Base-by-base conservation (phyloP, 768 basidiomycete species). In the Agrocybe chaxingu region DNA sequence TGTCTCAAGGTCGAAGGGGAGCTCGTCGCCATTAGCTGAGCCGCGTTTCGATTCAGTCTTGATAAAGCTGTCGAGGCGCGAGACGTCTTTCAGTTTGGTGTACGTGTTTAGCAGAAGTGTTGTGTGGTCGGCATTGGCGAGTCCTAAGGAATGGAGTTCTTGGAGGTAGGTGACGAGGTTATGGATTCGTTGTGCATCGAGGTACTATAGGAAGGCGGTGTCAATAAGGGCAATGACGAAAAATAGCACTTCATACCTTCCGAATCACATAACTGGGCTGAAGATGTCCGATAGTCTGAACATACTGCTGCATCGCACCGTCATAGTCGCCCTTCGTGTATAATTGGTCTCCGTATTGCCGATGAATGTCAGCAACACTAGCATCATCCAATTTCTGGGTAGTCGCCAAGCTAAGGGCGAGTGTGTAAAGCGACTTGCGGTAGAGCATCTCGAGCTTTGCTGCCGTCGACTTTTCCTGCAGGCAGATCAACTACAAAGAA, bases 181-280 rank as follows among this genome's bases (percentile, higher is more conserved):
- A 55, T 94, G 89, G 48, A 98, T 97, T 2, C 95, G 78, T 62
- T 98, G 97, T 0, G 96, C 93, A 57, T 97, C 97, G 34, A 99
- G 82, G 69, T 94, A 98, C 95, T 98, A 50, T 30, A 8, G 4
- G 7, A 43, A 8, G 16, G 50, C 10, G 18, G 45, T 43, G 42
- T 30, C 5, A 32, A 42, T 18, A 48, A 35, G 19, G 12, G 35
- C 10, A n/a, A 16, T 13, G 16, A 12, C 30, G 6, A 44, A 50
- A 4, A 12, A 24, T 3, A 16, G 45, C 43, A 13, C 18, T 7
- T 36, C 66, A 47, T 60, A 93, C 96, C 80, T 98, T 99, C 58
- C 97, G 84, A 45, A 98, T 93, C 32, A 98, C 94, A 68, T 98
- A 97, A 62, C 94, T 97, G 0, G 95, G 92, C 54, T 93, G 90